Evolutionary conservation across 176 grass and related monocot species (phyloP), one percentile per base, ranked within the genome.

Genomic region (Saccharum spontaneum): DNA sequence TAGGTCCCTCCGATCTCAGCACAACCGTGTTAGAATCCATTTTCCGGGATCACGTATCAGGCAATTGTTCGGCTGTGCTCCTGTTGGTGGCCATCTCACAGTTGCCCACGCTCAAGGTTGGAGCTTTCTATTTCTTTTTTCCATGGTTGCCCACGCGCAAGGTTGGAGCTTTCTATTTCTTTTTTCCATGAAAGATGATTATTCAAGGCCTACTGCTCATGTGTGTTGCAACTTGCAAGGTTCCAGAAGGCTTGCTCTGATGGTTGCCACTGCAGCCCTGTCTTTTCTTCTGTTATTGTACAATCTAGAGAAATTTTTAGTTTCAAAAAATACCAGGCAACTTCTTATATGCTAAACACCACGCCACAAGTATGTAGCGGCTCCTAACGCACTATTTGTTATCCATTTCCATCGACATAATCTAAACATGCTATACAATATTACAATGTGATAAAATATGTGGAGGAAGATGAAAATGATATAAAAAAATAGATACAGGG

Each of bases 91-190:
- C 61, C 71, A 46, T 76, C 67, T 73, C 31, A 31, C 57, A 8
- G 26, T 79, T 67, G 57, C 33, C 16, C 38, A 17, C 30, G 75
- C 73, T 24, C 6, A 90, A 90, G 79, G 88, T 90, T 86, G 2
- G 15, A 50, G 5, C 12, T 79, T 1, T 67, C 4, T 22, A 9
- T 67, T 79, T 83, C 49, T 4, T 54, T 54, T 16, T 37, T 17
- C 28, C 28, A 28, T 28, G 28, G 26, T 79, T 67, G 57, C 33
- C 16, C 38, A 17, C 30, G 75, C 73, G 20, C 6, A 90, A 90
- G 79, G 88, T 90, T 86, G 2, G 15, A 50, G 5, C 12, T 79
- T 1, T 67, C 4, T 22, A 9, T 67, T 79, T 83, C 49, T 4
- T 54, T 33, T 50, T 54, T 65, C 18, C 8, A 28, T 60, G 4